Conservation (phyloP, 2,329 filamentous ascomycete species). For the Anthostomella pinea region DNA sequence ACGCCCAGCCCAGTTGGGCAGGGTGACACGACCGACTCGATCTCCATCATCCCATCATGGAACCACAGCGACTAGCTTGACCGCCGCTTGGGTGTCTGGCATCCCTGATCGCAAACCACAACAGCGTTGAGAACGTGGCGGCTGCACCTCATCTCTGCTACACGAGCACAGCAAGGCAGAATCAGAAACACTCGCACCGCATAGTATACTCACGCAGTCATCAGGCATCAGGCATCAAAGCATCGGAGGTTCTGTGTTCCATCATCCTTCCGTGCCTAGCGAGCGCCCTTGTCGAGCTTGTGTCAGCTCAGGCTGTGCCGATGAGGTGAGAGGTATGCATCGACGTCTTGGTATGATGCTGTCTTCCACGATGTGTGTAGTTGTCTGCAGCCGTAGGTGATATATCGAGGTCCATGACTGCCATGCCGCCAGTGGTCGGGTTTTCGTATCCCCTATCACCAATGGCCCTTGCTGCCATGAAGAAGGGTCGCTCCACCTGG, state of each 20-base stretch:
- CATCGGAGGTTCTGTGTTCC: slow-evolving; percentile 3
- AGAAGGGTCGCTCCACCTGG: slow-evolving; percentile 15
- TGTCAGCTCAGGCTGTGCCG: too few species aligned
- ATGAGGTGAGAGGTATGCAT: too few species aligned
- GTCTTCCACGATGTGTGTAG: too few species aligned
- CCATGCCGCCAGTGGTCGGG: neutral
- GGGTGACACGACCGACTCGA: too few species aligned
- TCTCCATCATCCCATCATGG: too few species aligned
- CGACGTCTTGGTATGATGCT: neutral
- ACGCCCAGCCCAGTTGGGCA: too few species aligned
- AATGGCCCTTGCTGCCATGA: slow-evolving; percentile 10
- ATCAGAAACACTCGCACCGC: slow-evolving; percentile 17
- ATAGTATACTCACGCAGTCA: too few species aligned
- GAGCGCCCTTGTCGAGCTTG: too few species aligned
- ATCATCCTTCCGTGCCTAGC: too few species aligned
- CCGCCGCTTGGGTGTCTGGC: neutral
- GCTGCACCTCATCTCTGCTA: slow-evolving; percentile 23
- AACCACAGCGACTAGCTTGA: neutral
- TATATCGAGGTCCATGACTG: neutral
- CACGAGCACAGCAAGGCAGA: slow-evolving; percentile 16
- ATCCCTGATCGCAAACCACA: slow-evolving; percentile 2
- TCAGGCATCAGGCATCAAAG: too few species aligned
- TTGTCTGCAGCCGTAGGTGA: too few species aligned
- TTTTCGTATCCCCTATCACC: neutral
- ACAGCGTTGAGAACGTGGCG: slow-evolving; percentile 17